Evolutionary conservation across 768 basidiomycete genomes (phyloP).

Genomic region (Filobasidium wieringae): DNA sequence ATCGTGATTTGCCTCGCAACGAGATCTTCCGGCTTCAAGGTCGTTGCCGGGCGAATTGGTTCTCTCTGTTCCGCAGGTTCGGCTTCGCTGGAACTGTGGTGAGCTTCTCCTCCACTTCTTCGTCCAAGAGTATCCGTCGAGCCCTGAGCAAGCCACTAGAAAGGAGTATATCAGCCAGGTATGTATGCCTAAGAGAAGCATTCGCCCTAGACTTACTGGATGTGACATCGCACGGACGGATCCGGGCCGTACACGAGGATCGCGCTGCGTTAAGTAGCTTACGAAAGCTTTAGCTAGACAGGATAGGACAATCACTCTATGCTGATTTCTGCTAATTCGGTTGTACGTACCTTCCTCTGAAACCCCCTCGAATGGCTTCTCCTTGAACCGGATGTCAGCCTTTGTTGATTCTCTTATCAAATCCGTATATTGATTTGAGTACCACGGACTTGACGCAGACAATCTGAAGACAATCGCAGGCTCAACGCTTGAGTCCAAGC

Average conservation of each 20-base stretch:
- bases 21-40: conserved; percentile 14
- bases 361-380: conserved; percentile 19
- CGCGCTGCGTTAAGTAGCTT: conserved; percentile 9
- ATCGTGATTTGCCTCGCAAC: conserved; percentile 11
- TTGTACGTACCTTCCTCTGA: conserved; percentile 18
- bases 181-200: neutral
- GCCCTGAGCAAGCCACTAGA: neutral
- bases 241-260: conserved; percentile 12
- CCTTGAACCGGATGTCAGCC: conserved; percentile 13
- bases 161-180: neutral
- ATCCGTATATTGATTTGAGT: conserved; percentile 12
- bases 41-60: neutral
- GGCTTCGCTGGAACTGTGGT: neutral
- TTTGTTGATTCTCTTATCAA: conserved; percentile 19
- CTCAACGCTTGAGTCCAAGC: neutral
- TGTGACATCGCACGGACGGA: conserved; percentile 13
- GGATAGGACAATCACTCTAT: neutral
- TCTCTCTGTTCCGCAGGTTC: neutral
- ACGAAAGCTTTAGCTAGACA: conserved; percentile 16
- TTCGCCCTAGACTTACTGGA: conserved; percentile 3
- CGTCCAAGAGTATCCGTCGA: neutral
- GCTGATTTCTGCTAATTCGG: neutral
- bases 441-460: conserved; percentile 23
- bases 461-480: conserved; percentile 5
- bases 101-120: neutral